Conservation (phyloP, 768 basidiomycete species). For the Trametes sanguinea region DNA sequence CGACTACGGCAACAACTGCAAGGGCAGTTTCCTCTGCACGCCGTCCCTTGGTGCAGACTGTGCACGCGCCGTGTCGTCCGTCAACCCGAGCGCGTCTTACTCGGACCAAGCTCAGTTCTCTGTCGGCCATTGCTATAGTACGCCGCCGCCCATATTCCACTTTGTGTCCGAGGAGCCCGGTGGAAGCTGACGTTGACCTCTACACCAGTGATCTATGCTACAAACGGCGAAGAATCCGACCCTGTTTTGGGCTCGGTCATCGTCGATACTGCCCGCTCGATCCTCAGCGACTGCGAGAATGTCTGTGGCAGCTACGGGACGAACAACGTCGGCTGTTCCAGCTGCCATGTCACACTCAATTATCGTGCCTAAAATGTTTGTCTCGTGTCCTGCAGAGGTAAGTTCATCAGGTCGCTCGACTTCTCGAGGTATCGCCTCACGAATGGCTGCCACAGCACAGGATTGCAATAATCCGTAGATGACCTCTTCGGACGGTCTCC, state of each 20-base stretch:
- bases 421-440: too few relatives aligned
- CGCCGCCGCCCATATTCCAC: too few relatives aligned
- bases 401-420: too few relatives aligned
- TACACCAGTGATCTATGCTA: not conserved
- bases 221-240: not conserved
- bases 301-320: not conserved
- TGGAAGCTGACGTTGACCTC: too few relatives aligned
- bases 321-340: not conserved
- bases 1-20: not conserved
- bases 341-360: not conserved
- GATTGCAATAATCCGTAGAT: too few relatives aligned
- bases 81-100: not conserved
- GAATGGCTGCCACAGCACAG: too few relatives aligned
- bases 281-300: not conserved
- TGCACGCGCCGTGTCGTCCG: not conserved
- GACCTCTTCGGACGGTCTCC: too few relatives aligned
- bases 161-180: too few relatives aligned
- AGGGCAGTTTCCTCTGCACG: not conserved
- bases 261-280: not conserved
- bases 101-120: not conserved
- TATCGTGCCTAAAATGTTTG: not conserved
- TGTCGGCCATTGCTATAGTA: not conserved
- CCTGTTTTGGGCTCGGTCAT: not conserved
- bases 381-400: too few relatives aligned
- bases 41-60: not conserved